These are phyloP conservation scores for Trametes polyzona DNA, from an alignment of 1,284 basidiomycete genomes.

Conservation along the genomic window DNA sequence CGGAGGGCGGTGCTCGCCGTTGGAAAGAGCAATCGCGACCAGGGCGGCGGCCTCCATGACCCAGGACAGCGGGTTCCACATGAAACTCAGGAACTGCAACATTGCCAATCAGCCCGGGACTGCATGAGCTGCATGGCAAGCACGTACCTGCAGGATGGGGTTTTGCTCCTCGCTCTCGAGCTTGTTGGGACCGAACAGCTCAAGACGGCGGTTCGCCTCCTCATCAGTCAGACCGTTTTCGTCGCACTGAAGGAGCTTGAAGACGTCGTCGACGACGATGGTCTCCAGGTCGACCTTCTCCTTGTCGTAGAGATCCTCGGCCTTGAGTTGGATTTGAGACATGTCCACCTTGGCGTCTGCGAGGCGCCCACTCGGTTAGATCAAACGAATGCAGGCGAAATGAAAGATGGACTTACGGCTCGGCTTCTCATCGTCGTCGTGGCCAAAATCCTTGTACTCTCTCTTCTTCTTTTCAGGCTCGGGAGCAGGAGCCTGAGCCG, in stretches of 20 bases:
- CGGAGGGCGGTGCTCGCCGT: slow-evolving; percentile 85
- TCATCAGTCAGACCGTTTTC: slow-evolving; percentile 79
- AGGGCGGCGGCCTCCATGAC: slow-evolving; percentile 99
- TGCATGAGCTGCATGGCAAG: slow-evolving; percentile 6
- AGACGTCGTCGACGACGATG: slow-evolving; percentile 95
- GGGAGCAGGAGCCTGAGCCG: slow-evolving; percentile 26
- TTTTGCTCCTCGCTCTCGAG: slow-evolving; percentile 92
- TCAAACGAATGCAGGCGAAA: not conserved
- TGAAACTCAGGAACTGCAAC: slow-evolving; percentile 89
- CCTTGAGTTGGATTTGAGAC: slow-evolving; percentile 89
- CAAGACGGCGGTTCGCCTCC: slow-evolving; percentile 87
- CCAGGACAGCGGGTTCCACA: slow-evolving; percentile 99
- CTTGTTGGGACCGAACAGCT: slow-evolving; percentile 96
- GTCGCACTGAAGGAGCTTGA: slow-evolving; percentile 90
- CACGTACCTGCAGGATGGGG: slow-evolving; percentile 74
- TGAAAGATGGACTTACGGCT: slow-evolving; percentile 57
- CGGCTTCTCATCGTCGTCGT: slow-evolving; percentile 67
- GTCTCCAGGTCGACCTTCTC: slow-evolving; percentile 99
- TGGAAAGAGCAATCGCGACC: slow-evolving; percentile 95
- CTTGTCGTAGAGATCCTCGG: slow-evolving; percentile 96
- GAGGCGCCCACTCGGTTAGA: slow-evolving; percentile 15
- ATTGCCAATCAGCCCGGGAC: slow-evolving; percentile 27
- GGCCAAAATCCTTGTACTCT: slow-evolving; percentile 91
- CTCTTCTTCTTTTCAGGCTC: slow-evolving; percentile 71
- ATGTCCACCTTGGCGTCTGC: slow-evolving; percentile 87